Percentiles rank a stretch among this genome's conserved stretches.
These are phyloP conservation scores for Xylaria sp. DNA, from an alignment of 2,329 filamentous ascomycete species.

Conservation along the genomic window DNA sequence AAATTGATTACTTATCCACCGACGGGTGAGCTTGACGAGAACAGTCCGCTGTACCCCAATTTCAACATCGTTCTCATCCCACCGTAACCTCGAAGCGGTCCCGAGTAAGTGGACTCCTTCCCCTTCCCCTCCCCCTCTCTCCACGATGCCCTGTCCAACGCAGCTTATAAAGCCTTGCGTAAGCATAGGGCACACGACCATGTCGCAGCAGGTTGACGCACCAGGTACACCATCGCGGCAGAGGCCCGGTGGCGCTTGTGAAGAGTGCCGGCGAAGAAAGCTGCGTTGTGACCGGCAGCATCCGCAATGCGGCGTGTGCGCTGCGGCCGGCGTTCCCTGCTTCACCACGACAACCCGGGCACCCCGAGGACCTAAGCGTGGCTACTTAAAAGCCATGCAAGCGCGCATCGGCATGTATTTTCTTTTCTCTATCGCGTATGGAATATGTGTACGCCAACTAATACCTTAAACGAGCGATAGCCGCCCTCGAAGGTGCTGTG, in stretches of 20 bases:
- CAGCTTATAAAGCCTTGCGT: conserved; percentile 25
- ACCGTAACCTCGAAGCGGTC: conserved; percentile 17
- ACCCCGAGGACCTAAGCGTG: conserved; percentile 28
- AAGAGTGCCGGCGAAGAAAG: conserved; percentile 33
- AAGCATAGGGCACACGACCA: conserved; percentile 21
- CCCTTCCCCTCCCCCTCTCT: neutral
- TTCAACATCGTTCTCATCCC: conserved; percentile 4
- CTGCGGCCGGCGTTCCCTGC: conserved; percentile 21
- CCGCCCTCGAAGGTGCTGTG: conserved; percentile 24
- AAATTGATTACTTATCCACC: conserved; percentile 24
- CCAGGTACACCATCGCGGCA: conserved; percentile 25
- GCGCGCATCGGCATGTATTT: conserved; percentile 20
- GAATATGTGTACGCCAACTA: conserved; percentile 8
- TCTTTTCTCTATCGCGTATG: neutral
- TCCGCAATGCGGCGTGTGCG: conserved; percentile 27
- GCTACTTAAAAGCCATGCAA: conserved; percentile 31
- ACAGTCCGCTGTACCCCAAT: conserved; percentile 11
- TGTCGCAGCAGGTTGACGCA: conserved; percentile 19
- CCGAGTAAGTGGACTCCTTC: conserved; percentile 15
- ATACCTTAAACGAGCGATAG: conserved; percentile 5
- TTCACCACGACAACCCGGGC: conserved; percentile 16
- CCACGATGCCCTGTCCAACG: conserved; percentile 14
- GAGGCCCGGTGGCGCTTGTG: conserved; percentile 28
- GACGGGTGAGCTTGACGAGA: conserved; percentile 1
- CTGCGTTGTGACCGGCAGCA: conserved; percentile 30